Conservation (phyloP, 257 asterid species). For the Datura wrightii region DNA sequence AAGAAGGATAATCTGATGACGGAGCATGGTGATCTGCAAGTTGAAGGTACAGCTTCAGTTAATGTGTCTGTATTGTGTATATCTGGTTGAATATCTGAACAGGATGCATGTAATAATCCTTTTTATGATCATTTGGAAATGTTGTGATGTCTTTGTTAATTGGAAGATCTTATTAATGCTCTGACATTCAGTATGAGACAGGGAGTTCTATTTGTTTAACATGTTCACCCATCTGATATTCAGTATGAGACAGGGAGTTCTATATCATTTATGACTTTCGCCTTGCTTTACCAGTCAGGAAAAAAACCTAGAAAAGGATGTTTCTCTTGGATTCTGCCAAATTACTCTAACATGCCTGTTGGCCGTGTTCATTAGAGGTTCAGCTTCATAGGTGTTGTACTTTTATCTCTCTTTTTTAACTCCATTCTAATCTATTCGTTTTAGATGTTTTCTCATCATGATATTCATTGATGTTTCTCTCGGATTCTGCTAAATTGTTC, state of each 20-base stretch:
- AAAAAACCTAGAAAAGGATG: too few species aligned
- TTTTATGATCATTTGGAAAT: neutral
- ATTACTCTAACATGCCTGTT: neutral
- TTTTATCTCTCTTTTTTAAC: neutral
- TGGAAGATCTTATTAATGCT: neutral
- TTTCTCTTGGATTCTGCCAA: too few species aligned
- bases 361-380: neutral
- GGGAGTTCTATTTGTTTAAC: slow-evolving; percentile 3
- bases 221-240: too few species aligned
- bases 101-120: neutral
- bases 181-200: too few species aligned
- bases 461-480: neutral
- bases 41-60: neutral
- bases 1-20: neutral
- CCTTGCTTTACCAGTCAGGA: too few species aligned
- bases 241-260: too few species aligned
- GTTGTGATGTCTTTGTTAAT: neutral
- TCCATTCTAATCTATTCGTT: neutral
- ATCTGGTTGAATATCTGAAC: neutral
- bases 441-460: neutral
- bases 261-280: too few species aligned
- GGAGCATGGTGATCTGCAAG: neutral
- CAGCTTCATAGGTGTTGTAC: neutral
- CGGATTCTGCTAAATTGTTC: neutral
- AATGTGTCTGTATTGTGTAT: neutral